Percentiles rank a stretch among this genome's conserved stretches.
These are phyloP conservation scores for Crithidia acanthocephali DNA, from an alignment of 208 protist species.

Conservation along the genomic window DNA sequence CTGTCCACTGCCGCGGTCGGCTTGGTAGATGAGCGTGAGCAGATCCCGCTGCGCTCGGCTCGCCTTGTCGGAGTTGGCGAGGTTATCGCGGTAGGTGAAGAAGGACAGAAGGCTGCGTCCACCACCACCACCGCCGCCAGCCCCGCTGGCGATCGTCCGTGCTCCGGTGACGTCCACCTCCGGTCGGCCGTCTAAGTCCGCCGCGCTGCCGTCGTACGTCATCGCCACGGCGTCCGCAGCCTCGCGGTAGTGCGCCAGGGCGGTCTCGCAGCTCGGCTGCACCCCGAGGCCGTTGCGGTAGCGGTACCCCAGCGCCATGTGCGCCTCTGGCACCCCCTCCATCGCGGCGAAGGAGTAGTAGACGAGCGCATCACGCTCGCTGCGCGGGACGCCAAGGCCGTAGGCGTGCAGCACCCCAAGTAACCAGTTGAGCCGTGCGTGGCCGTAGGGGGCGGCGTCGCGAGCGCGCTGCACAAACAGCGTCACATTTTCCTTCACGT, in stretches of 20 bases:
- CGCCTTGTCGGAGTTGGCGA: conserved; percentile 14
- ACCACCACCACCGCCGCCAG: conserved; percentile 5
- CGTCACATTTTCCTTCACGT: conserved; percentile 61
- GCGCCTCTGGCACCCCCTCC: conserved; percentile 67
- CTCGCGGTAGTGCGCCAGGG: conserved; percentile 66
- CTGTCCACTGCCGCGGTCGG: conserved; percentile 47
- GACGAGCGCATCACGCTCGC: conserved; percentile 62
- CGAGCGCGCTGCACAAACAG: conserved; percentile 49
- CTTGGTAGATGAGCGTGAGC: conserved; percentile 55
- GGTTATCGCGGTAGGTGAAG: conserved; percentile 36
- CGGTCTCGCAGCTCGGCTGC: conserved; percentile 51
- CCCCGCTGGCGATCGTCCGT: conserved; percentile 19
- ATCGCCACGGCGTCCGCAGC: conserved; percentile 76
- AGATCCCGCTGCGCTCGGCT: conserved; percentile 35
- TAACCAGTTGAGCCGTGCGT: conserved; percentile 78
- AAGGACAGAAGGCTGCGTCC: conserved; percentile 14
- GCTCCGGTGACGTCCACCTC: conserved; percentile 3
- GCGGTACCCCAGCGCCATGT: conserved; percentile 83
- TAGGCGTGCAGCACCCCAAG: conserved; percentile 80
- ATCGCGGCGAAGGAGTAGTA: conserved; percentile 86
- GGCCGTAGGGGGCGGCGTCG: conserved; percentile 57
- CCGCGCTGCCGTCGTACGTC: conserved; percentile 55
- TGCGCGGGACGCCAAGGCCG: conserved; percentile 73
- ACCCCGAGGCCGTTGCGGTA: conserved; percentile 70
- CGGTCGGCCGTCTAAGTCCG: conserved; percentile 11